Conservation (phyloP, 202 grass and related monocot genomes). For the Hordeum pubiflorum region DNA sequence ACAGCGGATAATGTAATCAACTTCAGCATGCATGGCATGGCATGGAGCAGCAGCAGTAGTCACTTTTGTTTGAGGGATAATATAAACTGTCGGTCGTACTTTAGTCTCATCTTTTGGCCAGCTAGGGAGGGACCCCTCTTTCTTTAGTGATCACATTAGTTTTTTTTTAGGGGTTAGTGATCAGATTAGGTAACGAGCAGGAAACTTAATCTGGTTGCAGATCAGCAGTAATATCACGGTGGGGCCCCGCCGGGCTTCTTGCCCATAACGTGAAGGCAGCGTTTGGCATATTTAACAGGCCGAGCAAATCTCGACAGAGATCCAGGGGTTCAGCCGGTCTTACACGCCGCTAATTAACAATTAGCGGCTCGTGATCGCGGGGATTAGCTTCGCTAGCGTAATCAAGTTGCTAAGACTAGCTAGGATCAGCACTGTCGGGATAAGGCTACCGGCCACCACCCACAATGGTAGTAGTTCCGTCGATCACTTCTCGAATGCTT, state of each 20-base stretch:
- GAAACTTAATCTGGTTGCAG: not conserved
- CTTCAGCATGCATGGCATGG: not conserved
- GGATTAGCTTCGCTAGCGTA: not conserved
- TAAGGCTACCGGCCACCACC: not conserved
- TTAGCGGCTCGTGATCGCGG: not conserved
- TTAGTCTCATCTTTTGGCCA: not conserved
- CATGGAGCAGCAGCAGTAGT: not conserved
- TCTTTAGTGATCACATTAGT: conserved; percentile 1
- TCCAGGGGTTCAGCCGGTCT: not conserved
- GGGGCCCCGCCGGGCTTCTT: conserved; percentile 2
- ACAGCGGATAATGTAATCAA: conserved; percentile 13
- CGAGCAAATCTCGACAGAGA: not conserved
- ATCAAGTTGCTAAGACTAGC: not conserved
- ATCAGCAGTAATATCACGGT: not conserved
- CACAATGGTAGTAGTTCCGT: not conserved
- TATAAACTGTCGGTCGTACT: not conserved
- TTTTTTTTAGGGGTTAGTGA: not conserved
- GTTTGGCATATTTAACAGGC: not conserved
- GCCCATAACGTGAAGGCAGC: conserved; percentile 1
- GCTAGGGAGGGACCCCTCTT: too few relatives aligned
- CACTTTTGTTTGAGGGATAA: not conserved
- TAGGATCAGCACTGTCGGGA: not conserved
- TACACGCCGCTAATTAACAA: not conserved
- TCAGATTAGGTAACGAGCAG: conserved; percentile 12
- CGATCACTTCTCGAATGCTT: not conserved